Conservation (phyloP, 2,329 filamentous ascomycete genomes). For the Tolypocladium guangdongense region DNA sequence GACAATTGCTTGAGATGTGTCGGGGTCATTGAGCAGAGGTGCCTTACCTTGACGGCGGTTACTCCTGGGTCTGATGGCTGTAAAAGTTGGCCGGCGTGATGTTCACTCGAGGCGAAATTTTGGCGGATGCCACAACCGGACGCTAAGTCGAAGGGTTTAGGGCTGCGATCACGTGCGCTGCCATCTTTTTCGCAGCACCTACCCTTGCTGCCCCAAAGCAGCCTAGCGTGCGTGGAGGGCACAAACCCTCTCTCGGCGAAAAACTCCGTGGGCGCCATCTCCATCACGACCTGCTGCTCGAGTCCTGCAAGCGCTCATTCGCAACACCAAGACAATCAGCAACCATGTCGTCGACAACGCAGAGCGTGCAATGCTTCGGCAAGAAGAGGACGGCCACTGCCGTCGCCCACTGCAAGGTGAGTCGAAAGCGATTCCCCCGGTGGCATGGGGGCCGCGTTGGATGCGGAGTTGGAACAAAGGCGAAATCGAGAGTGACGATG, state of each 20-base stretch:
- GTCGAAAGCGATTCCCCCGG: slow-evolving; percentile 13
- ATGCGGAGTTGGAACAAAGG: neutral
- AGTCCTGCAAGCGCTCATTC: slow-evolving; percentile 4
- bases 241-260: slow-evolving; percentile 20
- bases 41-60: slow-evolving; percentile 30
- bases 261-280: slow-evolving; percentile 7
- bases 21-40: neutral
- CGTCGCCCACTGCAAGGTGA: slow-evolving; percentile 88
- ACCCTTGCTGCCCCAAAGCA: slow-evolving; percentile 3
- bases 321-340: slow-evolving; percentile 17
- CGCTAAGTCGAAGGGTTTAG: slow-evolving; percentile 22
- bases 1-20: slow-evolving; percentile 1
- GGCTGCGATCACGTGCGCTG: slow-evolving; percentile 19
- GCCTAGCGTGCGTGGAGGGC: slow-evolving; percentile 19
- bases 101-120: slow-evolving; percentile 23
- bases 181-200: neutral
- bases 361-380: slow-evolving; percentile 96
- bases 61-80: slow-evolving; percentile 23
- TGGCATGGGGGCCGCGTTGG: neutral
- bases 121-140: slow-evolving; percentile 20
- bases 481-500: neutral
- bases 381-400: slow-evolving; percentile 90
- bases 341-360: slow-evolving; percentile 65
- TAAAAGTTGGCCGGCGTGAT: slow-evolving; percentile 23
- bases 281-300: slow-evolving; percentile 5